Conservation (phyloP, 2,329 filamentous ascomycete genomes). For the Gremmenia infestans region DNA sequence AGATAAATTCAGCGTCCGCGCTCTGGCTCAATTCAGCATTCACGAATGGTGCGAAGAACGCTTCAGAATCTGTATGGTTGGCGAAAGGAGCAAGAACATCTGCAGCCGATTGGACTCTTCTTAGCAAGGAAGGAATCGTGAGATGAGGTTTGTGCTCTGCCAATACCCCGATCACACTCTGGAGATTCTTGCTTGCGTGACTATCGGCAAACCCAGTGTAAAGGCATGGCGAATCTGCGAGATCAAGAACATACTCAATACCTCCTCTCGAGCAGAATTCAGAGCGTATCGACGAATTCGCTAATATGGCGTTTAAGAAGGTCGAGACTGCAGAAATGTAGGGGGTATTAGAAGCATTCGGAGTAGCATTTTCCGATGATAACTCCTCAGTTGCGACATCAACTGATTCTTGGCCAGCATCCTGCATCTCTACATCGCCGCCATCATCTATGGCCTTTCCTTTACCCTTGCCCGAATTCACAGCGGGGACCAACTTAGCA, state of each 20-base stretch:
- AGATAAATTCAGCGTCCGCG: conserved; percentile 39
- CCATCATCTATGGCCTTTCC: conserved; percentile 39
- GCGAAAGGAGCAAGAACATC: conserved; percentile 64
- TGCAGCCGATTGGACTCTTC: conserved; percentile 65
- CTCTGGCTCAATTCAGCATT: conserved; percentile 34
- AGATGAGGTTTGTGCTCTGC: conserved; percentile 77
- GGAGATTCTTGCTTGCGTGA: conserved; percentile 63
- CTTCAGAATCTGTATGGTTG: conserved; percentile 40
- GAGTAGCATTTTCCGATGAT: conserved; percentile 20
- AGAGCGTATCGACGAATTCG: conserved; percentile 27
- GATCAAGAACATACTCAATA: conserved; percentile 76
- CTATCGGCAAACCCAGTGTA: conserved; percentile 67
- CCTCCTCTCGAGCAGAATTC: conserved; percentile 75
- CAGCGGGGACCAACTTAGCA: conserved; percentile 29
- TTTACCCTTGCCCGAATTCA: conserved; percentile 36
- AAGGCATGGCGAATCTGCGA: conserved; percentile 76
- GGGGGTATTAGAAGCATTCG: conserved; percentile 26
- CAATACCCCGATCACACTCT: conserved; percentile 69
- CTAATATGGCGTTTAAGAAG: conserved; percentile 54
- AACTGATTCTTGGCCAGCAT: conserved; percentile 35
- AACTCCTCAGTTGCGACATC: background rate
- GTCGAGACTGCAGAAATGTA: conserved; percentile 73
- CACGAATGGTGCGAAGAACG: conserved; percentile 70
- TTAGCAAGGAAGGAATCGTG: conserved; percentile 74
- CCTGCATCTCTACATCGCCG: conserved; percentile 62